A percentile compares a stretch with the other conserved stretches of the same genome.
Conservation (phyloP, 768 basidiomycete genomes). For the Royoungia palumana region DNA sequence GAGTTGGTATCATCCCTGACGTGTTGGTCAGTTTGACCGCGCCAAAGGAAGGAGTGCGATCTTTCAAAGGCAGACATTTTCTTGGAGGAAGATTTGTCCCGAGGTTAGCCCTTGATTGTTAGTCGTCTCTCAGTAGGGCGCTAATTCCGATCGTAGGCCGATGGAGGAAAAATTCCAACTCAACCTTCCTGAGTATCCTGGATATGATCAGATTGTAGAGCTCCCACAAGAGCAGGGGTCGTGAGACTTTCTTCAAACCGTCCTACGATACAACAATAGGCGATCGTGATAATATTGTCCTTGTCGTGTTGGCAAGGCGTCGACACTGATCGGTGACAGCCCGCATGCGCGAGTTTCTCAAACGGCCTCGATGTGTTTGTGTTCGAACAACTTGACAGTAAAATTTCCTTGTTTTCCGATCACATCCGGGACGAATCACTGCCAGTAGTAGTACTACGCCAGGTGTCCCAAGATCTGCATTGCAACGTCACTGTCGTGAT, state of each 20-base stretch:
- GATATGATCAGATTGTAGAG: conserved; percentile 82
- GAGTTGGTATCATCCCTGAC: conserved; percentile 63
- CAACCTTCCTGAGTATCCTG: conserved; percentile 80
- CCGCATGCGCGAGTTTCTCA: too few relatives aligned
- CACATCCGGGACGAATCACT: too few relatives aligned
- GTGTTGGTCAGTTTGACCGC: conserved; percentile 90
- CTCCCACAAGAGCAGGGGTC: conserved; percentile 31
- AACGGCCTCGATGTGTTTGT: too few relatives aligned
- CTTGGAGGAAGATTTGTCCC: conserved; percentile 93
- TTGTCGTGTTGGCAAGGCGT: too few relatives aligned
- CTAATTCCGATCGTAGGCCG: conserved; percentile 40
- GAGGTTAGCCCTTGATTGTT: conserved; percentile 49
- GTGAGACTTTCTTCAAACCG: not conserved
- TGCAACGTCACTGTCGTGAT: too few relatives aligned
- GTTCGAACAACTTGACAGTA: too few relatives aligned
- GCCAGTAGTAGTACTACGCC: too few relatives aligned
- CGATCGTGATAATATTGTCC: too few relatives aligned
- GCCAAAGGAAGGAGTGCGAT: conserved; percentile 82
- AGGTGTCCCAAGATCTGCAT: too few relatives aligned
- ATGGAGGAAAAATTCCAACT: conserved; percentile 73
- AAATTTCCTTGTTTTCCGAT: too few relatives aligned
- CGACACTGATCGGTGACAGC: too few relatives aligned
- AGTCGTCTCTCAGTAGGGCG: not conserved
- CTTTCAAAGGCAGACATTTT: conserved; percentile 82
- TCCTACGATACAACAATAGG: too few relatives aligned